phyloP scores from a whole-genome alignment of 78 protist species.

The Capsaspora owczarzaki region DNA sequence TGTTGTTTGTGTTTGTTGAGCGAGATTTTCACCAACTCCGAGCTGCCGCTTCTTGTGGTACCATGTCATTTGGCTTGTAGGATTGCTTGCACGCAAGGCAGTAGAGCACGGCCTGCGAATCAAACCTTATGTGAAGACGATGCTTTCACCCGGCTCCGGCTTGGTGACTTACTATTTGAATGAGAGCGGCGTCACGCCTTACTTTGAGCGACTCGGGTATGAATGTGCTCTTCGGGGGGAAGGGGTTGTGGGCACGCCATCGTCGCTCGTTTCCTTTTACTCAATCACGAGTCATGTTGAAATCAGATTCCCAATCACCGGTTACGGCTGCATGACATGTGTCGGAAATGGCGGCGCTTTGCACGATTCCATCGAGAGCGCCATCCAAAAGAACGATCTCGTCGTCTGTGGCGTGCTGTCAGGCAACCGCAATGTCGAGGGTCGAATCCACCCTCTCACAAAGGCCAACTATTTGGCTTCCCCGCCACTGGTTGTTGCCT shows the following conservation, averaged over 20 bases:
- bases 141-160: constrained; percentile 76
- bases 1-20: not conserved
- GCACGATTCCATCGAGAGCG: constrained; percentile 44
- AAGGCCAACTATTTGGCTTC: constrained; percentile 81
- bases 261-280: not conserved
- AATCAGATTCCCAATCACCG: constrained; percentile 54
- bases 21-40: too few relatives aligned
- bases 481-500: constrained; percentile 80
- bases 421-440: constrained; percentile 89
- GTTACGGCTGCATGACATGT: constrained; percentile 85
- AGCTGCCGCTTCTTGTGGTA: too few relatives aligned
- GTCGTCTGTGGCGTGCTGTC: constrained; percentile 72
- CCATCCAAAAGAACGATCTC: constrained; percentile 48
- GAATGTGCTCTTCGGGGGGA: not conserved
- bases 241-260: not conserved
- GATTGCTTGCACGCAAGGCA: too few relatives aligned
- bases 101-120: constrained; percentile 61
- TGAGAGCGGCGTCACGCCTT: constrained; percentile 42
- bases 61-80: too few relatives aligned
- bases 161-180: constrained; percentile 69
- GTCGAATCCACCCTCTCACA: constrained; percentile 64
- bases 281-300: not conserved
- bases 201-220: constrained; percentile 49
- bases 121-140: constrained; percentile 60
- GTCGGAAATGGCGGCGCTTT: constrained; percentile 73